Evolutionary conservation across 2,329 filamentous ascomycete species (phyloP).

Genomic region (Pseudogymnoascus sp.): DNA sequence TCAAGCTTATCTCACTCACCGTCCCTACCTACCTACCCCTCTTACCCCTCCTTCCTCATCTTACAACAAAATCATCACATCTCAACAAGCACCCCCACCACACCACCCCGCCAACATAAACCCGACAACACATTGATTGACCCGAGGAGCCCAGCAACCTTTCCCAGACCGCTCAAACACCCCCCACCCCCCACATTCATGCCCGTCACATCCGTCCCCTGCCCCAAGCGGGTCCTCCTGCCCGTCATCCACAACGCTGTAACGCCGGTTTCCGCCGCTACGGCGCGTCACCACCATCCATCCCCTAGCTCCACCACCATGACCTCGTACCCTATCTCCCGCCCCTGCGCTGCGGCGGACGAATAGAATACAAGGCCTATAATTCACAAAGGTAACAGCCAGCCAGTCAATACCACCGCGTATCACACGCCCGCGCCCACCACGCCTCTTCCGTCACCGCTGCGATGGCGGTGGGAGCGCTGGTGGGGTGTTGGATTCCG

Average conservation of each 20-base stretch:
- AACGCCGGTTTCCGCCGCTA: neutral
- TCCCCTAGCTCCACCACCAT: neutral
- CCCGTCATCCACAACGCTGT: conserved; percentile 1
- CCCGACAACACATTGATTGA: conserved; percentile 1
- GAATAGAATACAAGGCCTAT: neutral
- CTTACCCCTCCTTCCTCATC: neutral
- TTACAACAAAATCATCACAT: neutral
- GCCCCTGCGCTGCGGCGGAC: neutral
- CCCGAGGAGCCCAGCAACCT: neutral
- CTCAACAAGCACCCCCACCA: neutral
- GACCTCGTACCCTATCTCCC: neutral
- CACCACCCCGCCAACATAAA: neutral
- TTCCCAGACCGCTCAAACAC: neutral
- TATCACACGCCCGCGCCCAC: neutral
- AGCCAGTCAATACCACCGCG: neutral
- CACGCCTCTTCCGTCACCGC: neutral
- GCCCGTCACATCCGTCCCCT: neutral
- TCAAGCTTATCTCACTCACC: neutral
- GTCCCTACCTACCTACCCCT: neutral
- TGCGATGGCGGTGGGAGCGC: neutral
- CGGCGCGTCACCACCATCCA: neutral
- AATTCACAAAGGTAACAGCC: neutral
- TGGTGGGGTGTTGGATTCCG: neutral
- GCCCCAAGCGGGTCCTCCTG: conserved; percentile 1
- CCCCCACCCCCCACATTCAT: neutral